Evolutionary conservation across 345 rosid genomes (phyloP), one percentile per base, ranked within the genome.

Genomic region (Pseudoturritis turrita): DNA sequence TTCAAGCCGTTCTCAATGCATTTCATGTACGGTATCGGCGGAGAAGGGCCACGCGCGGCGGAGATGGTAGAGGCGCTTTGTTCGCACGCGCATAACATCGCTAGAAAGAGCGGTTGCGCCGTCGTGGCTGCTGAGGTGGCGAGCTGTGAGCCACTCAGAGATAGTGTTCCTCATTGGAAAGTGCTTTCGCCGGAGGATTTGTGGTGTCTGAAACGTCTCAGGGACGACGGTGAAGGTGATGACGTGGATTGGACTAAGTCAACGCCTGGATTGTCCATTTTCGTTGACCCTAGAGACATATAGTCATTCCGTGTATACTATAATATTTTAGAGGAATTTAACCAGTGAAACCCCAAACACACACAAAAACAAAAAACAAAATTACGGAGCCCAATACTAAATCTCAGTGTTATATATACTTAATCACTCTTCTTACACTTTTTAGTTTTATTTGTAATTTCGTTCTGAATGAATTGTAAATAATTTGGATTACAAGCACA

Each of bases 161-260:
- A 56, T 18, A 92, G 93, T 41, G 88, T 95, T 47, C 96, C 96
- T 6, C 86, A 87, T 70, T 95, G 99, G 98, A 87, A 86, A 67
- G 54, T 45, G 65, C 84, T 95, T 37, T 95, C 99, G 49, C 84
- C 78, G 15, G 95, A 88, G 69, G 99, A 95, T 44, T 55, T 89
- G 31, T 95, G 99, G 99, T 95, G 96, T 41, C 77, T 95, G 17
- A 95, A 95, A 77, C 84, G 96, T 73, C 93, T 95, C 22, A 85
- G 90, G 72, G 88, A 83, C 55, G 95, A 85, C 74, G 94, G 81
- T 15, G 76, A 85, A 17, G 81, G 78, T 35, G 88, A n/a, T n/a
- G n/a, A n/a, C n/a, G n/a, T 80, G 41, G 99, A 95, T 81, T 95
- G 99, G 99, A 89, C 96, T 8, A 95, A 88, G 74, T 95, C 99